Conservation (phyloP, 345 rosid species). For the Eucalyptus grandis region DNA sequence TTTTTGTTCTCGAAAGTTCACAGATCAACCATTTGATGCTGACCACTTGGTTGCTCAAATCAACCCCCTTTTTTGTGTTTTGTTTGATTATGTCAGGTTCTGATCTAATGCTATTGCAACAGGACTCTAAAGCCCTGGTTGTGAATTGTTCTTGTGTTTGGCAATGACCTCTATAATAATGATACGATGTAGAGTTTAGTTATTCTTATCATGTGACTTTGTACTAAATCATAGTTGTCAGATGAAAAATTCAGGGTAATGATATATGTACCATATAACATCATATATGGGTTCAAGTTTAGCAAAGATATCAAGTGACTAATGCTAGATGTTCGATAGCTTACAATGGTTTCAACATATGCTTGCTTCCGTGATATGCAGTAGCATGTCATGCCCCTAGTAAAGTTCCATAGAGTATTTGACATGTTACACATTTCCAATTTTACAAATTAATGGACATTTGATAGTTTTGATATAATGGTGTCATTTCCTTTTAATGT, state of each 20-base stretch:
- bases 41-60: neutral
- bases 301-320: neutral
- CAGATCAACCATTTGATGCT: neutral
- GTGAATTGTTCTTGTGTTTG: neutral
- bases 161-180: neutral
- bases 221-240: neutral
- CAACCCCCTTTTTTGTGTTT: neutral
- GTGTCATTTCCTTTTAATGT: neutral
- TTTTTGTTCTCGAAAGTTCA: neutral
- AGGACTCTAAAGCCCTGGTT: neutral
- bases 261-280: neutral
- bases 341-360: neutral
- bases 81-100: neutral
- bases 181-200: neutral
- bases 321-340: neutral
- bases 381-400: neutral
- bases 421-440: neutral
- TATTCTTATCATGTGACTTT: neutral
- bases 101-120: neutral
- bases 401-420: neutral
- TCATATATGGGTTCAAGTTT: neutral
- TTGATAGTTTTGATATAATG: neutral
- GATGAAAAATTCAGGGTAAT: neutral
- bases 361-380: neutral
- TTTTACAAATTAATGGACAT: neutral